phyloP scores from a whole-genome alignment of 2,329 filamentous ascomycete species.

The Pseudogymnoascus sp. region DNA sequence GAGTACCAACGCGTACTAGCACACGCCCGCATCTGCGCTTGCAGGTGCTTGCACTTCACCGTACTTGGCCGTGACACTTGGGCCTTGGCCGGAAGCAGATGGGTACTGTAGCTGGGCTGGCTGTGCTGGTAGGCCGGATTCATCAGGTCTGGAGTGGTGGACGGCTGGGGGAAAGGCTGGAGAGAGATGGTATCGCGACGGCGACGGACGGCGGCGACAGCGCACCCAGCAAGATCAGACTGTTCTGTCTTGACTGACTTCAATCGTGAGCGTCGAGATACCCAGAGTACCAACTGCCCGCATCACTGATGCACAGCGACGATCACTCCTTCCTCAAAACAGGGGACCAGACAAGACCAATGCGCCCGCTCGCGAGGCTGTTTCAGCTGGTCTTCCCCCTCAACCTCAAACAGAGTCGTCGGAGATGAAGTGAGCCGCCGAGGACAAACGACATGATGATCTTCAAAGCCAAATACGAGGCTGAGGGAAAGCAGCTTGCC shows the following conservation, averaged over 20 bases:
- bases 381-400: background rate
- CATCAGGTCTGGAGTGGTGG: background rate
- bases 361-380: background rate
- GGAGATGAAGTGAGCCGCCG: background rate
- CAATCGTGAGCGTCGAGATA: background rate
- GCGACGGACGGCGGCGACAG: background rate
- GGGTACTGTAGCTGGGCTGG: too few relatives aligned
- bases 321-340: background rate
- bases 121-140: background rate
- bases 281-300: background rate
- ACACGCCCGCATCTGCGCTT: background rate
- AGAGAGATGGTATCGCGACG: background rate
- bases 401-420: background rate
- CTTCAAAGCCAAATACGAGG: background rate
- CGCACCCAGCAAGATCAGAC: background rate
- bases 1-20: background rate
- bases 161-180: background rate
- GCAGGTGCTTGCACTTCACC: background rate
- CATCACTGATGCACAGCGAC: background rate
- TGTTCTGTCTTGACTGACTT: background rate
- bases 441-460: background rate
- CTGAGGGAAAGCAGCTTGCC: background rate
- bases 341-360: background rate
- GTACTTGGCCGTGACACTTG: background rate
- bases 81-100: background rate